These are phyloP conservation scores for Lentithecium fluviatile DNA, from an alignment of 495 filamentous ascomycete species.

Conservation along the genomic window DNA sequence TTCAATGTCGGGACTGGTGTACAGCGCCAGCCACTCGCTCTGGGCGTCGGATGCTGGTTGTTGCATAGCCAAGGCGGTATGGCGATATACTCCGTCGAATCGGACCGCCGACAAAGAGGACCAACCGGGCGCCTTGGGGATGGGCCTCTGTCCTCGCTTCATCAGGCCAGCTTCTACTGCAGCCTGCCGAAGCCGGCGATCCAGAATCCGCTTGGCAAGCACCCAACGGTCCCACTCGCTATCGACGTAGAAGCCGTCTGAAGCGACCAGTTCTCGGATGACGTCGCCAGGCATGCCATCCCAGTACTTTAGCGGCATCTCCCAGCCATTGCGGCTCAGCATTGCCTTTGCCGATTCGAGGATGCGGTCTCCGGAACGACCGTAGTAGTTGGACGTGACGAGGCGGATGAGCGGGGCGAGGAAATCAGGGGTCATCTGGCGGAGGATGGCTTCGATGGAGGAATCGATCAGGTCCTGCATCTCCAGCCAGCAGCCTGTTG, in stretches of 20 bases:
- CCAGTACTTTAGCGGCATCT: slow-evolving; percentile 58
- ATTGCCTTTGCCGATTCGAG: slow-evolving; percentile 58
- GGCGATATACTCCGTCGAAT: slow-evolving; percentile 51
- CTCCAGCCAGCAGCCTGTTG: slow-evolving; percentile 59
- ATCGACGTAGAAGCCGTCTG: slow-evolving; percentile 60
- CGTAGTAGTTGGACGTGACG: slow-evolving; percentile 61
- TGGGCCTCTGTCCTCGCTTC: slow-evolving; percentile 39
- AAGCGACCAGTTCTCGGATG: slow-evolving; percentile 57
- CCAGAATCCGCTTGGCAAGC: slow-evolving; percentile 54
- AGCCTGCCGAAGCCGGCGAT: slow-evolving; percentile 49
- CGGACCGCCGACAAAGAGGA: slow-evolving; percentile 48
- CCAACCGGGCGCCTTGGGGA: slow-evolving; percentile 44
- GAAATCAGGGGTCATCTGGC: slow-evolving; percentile 52
- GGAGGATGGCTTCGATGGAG: slow-evolving; percentile 54
- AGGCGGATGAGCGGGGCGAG: slow-evolving; percentile 52
- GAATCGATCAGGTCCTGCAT: slow-evolving; percentile 60
- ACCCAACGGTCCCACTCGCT: slow-evolving; percentile 61
- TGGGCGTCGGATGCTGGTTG: slow-evolving; percentile 46
- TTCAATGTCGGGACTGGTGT: slow-evolving; percentile 53
- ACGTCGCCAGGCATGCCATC: slow-evolving; percentile 59
- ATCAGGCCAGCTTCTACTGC: slow-evolving; percentile 49
- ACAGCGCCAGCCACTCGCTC: slow-evolving; percentile 47
- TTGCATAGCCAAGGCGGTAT: slow-evolving; percentile 38
- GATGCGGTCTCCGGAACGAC: slow-evolving; percentile 55
- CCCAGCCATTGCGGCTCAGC: slow-evolving; percentile 61